Percentiles rank a stretch among this genome's conserved stretches.
Conservation (phyloP, 73 alveolate genomes). For the Tetrahymena borealis region DNA sequence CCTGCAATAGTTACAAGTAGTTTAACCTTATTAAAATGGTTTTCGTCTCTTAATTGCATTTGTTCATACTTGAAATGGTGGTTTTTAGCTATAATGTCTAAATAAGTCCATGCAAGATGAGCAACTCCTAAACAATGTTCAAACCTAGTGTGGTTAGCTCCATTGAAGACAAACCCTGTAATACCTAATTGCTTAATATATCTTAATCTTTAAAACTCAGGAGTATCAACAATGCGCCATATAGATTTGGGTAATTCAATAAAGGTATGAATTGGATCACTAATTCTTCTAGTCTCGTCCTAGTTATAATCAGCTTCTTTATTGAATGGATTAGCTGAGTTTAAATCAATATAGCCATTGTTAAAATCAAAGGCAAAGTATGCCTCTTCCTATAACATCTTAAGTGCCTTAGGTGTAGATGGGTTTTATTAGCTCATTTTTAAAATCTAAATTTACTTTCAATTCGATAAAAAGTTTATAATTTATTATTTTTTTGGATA, state of each 20-base stretch:
- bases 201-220: constrained; percentile 18
- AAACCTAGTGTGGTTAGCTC: constrained; percentile 76
- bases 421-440: background rate
- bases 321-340: background rate
- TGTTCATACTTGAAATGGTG: constrained; percentile 42
- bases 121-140: constrained; percentile 94
- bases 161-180: constrained; percentile 14
- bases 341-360: background rate
- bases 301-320: background rate
- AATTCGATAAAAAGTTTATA: too few species aligned
- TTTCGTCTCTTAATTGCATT: constrained; percentile 20
- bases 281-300: constrained; percentile 21
- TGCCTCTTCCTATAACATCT: background rate
- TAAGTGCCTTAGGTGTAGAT: background rate
- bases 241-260: constrained; percentile 5
- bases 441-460: too few species aligned
- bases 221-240: constrained; percentile 42
- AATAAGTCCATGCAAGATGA: constrained; percentile 57
- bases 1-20: constrained; percentile 82
- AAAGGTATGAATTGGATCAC: constrained; percentile 33
- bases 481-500: too few species aligned
- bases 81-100: constrained; percentile 48
- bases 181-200: constrained; percentile 35
- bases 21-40: constrained; percentile 29
- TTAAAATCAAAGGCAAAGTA: too few species aligned